A percentile compares a stretch with the other conserved stretches of the same genome.
Evolutionary conservation across 371 early-diverging fungal species (phyloP).

Genomic region (Rhizopus delemar): DNA sequence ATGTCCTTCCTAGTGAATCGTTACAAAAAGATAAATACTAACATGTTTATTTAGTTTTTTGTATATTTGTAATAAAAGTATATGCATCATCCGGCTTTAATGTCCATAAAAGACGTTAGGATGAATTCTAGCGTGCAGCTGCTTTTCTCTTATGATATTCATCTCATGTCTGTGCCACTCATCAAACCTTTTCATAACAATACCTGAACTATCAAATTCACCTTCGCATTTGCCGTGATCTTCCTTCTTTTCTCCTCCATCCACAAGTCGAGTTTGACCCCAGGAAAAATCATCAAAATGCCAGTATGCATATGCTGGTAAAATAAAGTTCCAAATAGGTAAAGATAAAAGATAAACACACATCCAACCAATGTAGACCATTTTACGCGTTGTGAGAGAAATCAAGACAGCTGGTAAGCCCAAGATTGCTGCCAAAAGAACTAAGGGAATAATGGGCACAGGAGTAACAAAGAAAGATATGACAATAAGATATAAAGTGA

Average conservation of each 20-base stretch:
- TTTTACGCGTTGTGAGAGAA: conserved; percentile 77
- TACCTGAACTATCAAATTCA: conserved; percentile 53
- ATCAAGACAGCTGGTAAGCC: conserved; percentile 89
- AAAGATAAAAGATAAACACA: conserved; percentile 83
- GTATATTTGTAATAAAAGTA: too few relatives aligned
- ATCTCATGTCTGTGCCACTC: conserved; percentile 49
- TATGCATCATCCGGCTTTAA: not conserved
- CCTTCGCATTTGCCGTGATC: conserved; percentile 56
- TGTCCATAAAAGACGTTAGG: conserved; percentile 44
- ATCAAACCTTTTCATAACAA: conserved; percentile 49
- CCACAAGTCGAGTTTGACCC: conserved; percentile 89
- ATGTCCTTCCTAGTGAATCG: too few relatives aligned
- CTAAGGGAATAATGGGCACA: conserved; percentile 64
- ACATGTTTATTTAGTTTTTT: too few relatives aligned
- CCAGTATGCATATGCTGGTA: conserved; percentile 96
- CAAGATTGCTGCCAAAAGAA: conserved; percentile 71
- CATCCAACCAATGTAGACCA: conserved; percentile 91
- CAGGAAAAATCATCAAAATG: conserved; percentile 97
- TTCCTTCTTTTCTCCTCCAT: conserved; percentile 73
- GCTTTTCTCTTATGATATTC: conserved; percentile 26
- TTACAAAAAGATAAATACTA: too few relatives aligned
- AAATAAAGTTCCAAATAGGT: conserved; percentile 91
- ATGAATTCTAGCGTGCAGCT: conserved; percentile 25
- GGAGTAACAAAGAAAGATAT: conserved; percentile 61
- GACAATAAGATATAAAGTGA: conserved; percentile 77